Evolutionary conservation across 306 rosid species (phyloP).

Genomic region (Ceratonia siliqua): DNA sequence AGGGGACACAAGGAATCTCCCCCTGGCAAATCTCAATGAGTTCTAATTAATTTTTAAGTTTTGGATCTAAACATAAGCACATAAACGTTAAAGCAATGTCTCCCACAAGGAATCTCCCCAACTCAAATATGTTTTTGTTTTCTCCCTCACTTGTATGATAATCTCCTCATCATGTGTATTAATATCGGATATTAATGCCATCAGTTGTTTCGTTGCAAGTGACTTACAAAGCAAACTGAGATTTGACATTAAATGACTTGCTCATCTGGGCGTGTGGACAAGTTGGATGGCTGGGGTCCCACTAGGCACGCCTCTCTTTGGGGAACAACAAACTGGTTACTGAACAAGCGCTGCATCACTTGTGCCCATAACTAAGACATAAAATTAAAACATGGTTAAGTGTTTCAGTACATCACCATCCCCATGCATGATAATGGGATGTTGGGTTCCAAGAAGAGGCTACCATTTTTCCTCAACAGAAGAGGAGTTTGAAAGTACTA

Average conservation of each 20-base stretch:
- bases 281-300: background rate
- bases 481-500: background rate
- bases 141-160: too few relatives aligned
- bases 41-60: background rate
- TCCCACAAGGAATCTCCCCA: background rate
- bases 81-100: background rate
- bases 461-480: background rate
- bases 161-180: background rate
- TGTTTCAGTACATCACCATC: background rate
- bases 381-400: background rate
- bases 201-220: background rate
- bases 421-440: background rate
- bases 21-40: background rate
- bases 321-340: background rate
- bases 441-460: background rate
- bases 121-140: background rate
- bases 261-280: slow-evolving; percentile 15
- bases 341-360: background rate
- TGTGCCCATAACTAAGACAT: background rate
- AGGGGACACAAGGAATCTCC: slow-evolving; percentile 31
- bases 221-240: background rate
- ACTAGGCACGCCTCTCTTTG: background rate
- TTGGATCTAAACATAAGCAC: background rate
- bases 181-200: background rate
- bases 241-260: background rate